phyloP scores from a whole-genome alignment of 2,329 filamentous ascomycete species.

The Zasmidium citrigriseum region DNA sequence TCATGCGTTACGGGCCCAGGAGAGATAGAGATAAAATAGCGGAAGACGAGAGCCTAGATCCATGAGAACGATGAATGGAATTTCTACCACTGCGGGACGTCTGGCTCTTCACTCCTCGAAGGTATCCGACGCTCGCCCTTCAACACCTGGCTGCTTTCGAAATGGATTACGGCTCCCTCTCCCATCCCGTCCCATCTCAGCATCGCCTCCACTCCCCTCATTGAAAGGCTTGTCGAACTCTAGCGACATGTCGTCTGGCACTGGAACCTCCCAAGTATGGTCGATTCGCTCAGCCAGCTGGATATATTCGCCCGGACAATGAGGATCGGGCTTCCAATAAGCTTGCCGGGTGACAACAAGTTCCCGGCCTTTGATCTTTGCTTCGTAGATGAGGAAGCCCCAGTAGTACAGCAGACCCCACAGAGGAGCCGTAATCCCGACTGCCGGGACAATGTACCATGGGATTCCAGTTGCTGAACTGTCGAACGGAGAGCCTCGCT shows the following conservation, averaged over 20 bases:
- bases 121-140: neutral
- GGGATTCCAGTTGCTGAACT: conserved; percentile 15
- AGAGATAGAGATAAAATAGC: too few relatives aligned
- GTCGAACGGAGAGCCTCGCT: conserved; percentile 21
- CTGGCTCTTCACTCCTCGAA: neutral
- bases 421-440: conserved; percentile 24
- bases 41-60: too few relatives aligned
- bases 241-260: conserved; percentile 15
- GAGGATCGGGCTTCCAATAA: conserved; percentile 21
- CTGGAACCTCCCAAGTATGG: conserved; percentile 22
- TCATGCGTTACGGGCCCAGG: too few relatives aligned
- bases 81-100: too few relatives aligned
- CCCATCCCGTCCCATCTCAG: neutral
- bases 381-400: conserved; percentile 19
- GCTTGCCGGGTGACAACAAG: conserved; percentile 22
- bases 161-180: neutral
- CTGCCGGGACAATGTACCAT: conserved; percentile 27
- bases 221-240: conserved; percentile 13
- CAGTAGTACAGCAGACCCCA: conserved; percentile 26
- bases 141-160: neutral
- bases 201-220: neutral
- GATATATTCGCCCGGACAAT: conserved; percentile 21
- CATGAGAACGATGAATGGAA: too few relatives aligned
- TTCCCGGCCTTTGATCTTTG: conserved; percentile 17
- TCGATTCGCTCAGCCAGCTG: conserved; percentile 25